Conservation (phyloP, 768 basidiomycete genomes). For the Antrodiella citrinella region DNA sequence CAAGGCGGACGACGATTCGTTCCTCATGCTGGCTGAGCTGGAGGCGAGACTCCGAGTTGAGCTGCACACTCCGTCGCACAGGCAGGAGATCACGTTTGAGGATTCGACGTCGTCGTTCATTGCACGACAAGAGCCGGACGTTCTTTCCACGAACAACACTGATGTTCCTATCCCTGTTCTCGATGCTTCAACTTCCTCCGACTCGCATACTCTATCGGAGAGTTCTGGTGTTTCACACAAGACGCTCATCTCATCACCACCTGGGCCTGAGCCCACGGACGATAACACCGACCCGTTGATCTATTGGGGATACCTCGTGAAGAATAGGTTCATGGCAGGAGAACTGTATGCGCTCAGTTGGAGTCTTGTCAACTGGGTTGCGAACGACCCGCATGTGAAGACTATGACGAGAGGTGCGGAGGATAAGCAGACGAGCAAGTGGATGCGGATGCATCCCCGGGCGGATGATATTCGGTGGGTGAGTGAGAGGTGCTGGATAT, state of each 20-base stretch:
- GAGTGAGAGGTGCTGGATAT: conserved; percentile 94
- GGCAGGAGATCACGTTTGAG: neutral
- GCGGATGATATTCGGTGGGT: conserved; percentile 78
- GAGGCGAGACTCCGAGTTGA: conserved; percentile 82
- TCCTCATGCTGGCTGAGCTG: conserved; percentile 90
- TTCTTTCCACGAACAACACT: neutral
- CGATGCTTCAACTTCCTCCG: neutral
- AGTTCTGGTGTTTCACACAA: conserved; percentile 5
- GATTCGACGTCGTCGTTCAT: neutral
- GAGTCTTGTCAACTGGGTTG: conserved; percentile 81
- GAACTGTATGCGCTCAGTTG: conserved; percentile 88
- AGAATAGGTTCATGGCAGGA: conserved; percentile 91
- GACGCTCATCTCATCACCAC: conserved; percentile 6
- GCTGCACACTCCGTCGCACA: conserved; percentile 35
- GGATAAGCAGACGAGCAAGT: conserved; percentile 88
- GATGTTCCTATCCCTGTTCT: neutral
- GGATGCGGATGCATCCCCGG: conserved; percentile 84
- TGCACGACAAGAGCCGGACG: neutral
- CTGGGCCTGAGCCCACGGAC: conserved; percentile 3
- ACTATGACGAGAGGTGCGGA: conserved; percentile 72
- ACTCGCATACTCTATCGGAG: neutral
- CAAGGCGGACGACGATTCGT: conserved; percentile 94
- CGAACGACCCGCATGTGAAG: conserved; percentile 64
- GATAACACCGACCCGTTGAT: conserved; percentile 52
- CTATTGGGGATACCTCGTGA: conserved; percentile 88